A percentile compares a stretch with the other conserved stretches of the same genome.
Evolutionary conservation across 139 green algal genomes (phyloP).

Genomic region (Eudorina sp.): DNA sequence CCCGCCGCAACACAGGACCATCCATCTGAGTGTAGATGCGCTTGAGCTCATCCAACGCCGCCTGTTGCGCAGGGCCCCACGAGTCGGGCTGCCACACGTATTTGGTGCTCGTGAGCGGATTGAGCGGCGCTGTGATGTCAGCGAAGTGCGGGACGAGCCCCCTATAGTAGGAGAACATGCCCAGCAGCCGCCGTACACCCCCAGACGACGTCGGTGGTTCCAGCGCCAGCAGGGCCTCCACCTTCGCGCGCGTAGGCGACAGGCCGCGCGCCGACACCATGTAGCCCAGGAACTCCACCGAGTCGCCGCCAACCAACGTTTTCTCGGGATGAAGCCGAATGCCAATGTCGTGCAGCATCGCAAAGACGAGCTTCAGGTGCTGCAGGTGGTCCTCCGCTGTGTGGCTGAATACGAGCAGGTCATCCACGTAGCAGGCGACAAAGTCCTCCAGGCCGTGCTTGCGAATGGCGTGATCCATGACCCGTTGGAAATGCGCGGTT

Average conservation of each 20-base stretch:
- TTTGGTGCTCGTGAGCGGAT: background rate
- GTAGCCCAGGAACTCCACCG: too few species aligned
- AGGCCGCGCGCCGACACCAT: background rate
- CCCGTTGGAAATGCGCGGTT: constrained; percentile 23
- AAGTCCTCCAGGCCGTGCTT: background rate
- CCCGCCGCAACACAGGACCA: background rate
- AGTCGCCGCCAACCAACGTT: too few species aligned
- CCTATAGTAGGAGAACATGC: too few species aligned
- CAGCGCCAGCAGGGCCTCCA: background rate
- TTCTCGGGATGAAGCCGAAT: too few species aligned
- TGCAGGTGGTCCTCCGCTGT: too few species aligned
- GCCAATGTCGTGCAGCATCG: background rate
- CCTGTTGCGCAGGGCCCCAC: constrained; percentile 1
- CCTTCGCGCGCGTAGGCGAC: background rate
- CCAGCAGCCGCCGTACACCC: background rate
- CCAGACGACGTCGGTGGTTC: background rate
- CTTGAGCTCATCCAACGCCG: constrained; percentile 52
- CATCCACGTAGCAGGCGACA: too few species aligned
- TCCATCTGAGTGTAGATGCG: background rate
- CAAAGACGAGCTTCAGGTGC: background rate
- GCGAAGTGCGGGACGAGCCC: background rate
- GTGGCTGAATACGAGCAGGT: too few species aligned
- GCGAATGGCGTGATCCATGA: constrained; percentile 26
- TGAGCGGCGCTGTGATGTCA: background rate
- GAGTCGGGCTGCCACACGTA: background rate